Percentiles rank a stretch among this genome's conserved stretches.
Conservation (phyloP, 1,284 basidiomycete genomes). For the Cutaneotrichosporon dermatis region DNA sequence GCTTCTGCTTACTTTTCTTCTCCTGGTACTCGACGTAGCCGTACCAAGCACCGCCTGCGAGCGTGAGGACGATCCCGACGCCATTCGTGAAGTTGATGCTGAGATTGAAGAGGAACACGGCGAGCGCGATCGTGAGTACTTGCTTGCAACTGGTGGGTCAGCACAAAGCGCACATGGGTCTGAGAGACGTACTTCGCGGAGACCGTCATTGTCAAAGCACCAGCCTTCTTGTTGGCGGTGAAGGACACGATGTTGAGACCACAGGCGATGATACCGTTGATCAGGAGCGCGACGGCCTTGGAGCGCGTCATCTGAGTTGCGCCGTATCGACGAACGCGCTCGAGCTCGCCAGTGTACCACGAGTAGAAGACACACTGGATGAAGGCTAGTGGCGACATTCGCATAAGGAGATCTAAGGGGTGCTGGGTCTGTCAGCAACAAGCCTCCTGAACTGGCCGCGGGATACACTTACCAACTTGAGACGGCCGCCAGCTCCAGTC, state of each 20-base stretch:
- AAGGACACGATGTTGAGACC: conserved; percentile 87
- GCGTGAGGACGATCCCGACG: conserved; percentile 72
- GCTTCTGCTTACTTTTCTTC: conserved; percentile 47
- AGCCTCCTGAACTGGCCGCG: background rate
- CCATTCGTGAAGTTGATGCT: conserved; percentile 72
- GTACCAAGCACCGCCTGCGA: conserved; percentile 77
- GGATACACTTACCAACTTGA: conserved; percentile 41
- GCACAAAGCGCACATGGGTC: background rate
- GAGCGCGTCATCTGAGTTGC: conserved; percentile 54
- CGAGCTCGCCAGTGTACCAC: conserved; percentile 71
- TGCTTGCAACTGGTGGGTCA: conserved; percentile 63
- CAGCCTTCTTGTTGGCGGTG: conserved; percentile 82
- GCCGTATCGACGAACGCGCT: conserved; percentile 57
- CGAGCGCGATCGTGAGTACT: conserved; percentile 81
- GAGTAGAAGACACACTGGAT: conserved; percentile 75
- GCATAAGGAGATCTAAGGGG: conserved; percentile 75
- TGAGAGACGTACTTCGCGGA: conserved; percentile 41
- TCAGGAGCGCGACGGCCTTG: conserved; percentile 58
- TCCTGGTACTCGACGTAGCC: conserved; percentile 67
- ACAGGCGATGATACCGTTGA: conserved; percentile 83
- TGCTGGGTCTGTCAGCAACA: conserved; percentile 54
- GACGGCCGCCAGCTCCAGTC: conserved; percentile 47
- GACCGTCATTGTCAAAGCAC: conserved; percentile 53
- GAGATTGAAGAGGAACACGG: conserved; percentile 75
- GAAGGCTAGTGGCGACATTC: conserved; percentile 82